phyloP scores from a whole-genome alignment of 768 basidiomycete species.

The Heimioporus sp. region DNA sequence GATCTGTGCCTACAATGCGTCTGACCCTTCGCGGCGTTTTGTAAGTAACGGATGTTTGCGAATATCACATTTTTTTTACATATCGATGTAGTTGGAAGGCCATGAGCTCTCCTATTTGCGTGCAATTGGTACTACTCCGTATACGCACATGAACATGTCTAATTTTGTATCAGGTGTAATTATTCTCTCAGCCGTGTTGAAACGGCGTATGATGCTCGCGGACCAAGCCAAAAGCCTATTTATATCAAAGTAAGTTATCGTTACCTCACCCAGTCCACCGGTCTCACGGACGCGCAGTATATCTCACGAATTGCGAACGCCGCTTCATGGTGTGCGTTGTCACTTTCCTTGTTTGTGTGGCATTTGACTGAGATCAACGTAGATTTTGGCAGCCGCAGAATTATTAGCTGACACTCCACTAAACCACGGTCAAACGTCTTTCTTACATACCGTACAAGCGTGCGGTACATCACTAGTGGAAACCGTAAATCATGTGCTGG shows the following conservation, averaged over 20 bases:
- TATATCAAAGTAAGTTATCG: conserved; percentile 73
- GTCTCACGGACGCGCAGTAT: conserved; percentile 50
- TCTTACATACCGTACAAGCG: conserved; percentile 90
- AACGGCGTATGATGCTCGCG: conserved; percentile 89
- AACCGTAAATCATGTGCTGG: conserved; percentile 94
- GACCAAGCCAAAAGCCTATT: conserved; percentile 93
- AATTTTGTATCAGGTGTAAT: conserved; percentile 61
- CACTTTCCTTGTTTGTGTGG: not conserved
- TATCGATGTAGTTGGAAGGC: conserved; percentile 65
- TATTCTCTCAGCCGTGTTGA: conserved; percentile 88
- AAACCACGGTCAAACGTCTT: conserved; percentile 78
- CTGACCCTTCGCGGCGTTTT: conserved; percentile 76
- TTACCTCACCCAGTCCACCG: not conserved
- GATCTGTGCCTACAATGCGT: conserved; percentile 87
- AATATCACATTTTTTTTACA: conserved; percentile 9
- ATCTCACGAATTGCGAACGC: conserved; percentile 88
- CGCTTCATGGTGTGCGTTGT: conserved; percentile 75
- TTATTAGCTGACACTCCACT: conserved; percentile 83
- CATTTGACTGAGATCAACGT: conserved; percentile 1
- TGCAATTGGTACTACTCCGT: conserved; percentile 62
- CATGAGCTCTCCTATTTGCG: conserved; percentile 89
- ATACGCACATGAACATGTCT: not conserved
- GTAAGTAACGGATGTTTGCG: conserved; percentile 39
- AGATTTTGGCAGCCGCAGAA: conserved; percentile 92
- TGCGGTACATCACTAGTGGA: conserved; percentile 96